Base-by-base conservation (phyloP, 306 rosid genomes). In the Nissolia schottii region DNA sequence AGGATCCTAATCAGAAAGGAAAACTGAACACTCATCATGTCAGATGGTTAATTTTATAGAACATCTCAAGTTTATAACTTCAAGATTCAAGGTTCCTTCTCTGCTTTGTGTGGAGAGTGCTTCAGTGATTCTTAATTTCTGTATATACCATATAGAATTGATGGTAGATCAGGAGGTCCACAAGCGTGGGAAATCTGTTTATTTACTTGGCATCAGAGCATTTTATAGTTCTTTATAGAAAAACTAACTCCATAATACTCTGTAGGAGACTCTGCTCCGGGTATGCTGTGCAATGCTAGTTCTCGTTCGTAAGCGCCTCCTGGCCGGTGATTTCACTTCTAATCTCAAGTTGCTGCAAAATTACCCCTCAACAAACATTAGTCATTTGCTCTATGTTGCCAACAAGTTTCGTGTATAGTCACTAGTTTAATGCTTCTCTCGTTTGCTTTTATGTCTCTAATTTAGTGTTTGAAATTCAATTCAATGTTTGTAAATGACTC, bases 271-370 rank as follows among this genome's bases (percentile, higher is more conserved):
- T 64, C 96, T 95, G 67, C 90, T 91, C 22, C 88, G 99, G 68
- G 71, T 95, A 84, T 95, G 99, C 77, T 91, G 97, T 73, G 97
- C 99, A 41, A 95, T 95, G 99, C 85, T 95, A 75, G 81, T 91
- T 73, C 92, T 95, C 32, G 74, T 91, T 68, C 96, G 99, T 38
- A 87, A 91, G 61, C 96, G 97, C 53, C 89, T 95, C 66, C 86
- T 95, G 40, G 99, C 97, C 0, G 99, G 99, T 20, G 99, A 95
- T 95, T 95, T 95, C 81, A 95, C 99, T 32, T 85, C 96, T 1
- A 95, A 91, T 88, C 99, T 95, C 67, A 95, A 95, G 82, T 80
- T 95, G 81, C 88, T 95, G 70, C 99, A 95, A 70, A 79, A 77
- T 69, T 95, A 91, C 64, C 99, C 99, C 6, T 82, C 97, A 0